Evolutionary conservation across 2,329 filamentous ascomycete genomes (phyloP).

Genomic region (Magnaporthales sp.): DNA sequence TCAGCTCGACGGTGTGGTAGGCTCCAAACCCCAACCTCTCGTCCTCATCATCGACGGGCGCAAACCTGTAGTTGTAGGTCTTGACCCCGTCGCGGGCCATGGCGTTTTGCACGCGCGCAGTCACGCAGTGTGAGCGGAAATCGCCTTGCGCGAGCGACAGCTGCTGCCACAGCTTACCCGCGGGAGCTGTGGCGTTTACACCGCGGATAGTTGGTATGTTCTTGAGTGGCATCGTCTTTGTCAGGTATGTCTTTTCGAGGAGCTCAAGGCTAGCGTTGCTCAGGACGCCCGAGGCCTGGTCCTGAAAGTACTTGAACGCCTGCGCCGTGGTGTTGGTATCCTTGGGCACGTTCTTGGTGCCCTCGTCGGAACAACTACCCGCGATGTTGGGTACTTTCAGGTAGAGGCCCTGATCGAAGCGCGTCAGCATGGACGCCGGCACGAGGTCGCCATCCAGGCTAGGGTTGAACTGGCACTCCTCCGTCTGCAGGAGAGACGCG

Average conservation of each 20-base stretch:
- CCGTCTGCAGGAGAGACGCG: slow-evolving; percentile 13
- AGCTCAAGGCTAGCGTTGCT: slow-evolving; percentile 20
- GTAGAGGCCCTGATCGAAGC: slow-evolving; percentile 38
- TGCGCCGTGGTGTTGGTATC: slow-evolving; percentile 21
- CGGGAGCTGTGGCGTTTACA: background rate
- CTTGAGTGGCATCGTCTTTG: slow-evolving; percentile 20
- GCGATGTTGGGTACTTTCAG: slow-evolving; percentile 23
- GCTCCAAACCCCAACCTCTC: slow-evolving; percentile 50
- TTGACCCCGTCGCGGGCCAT: slow-evolving; percentile 21
- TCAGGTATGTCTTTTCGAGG: slow-evolving; percentile 26
- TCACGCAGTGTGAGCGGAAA: slow-evolving; percentile 52
- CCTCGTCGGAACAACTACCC: slow-evolving; percentile 29
- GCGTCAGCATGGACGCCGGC: slow-evolving; percentile 8
- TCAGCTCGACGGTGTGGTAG: slow-evolving; percentile 57
- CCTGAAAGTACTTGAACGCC: slow-evolving; percentile 23
- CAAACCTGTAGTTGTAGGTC: slow-evolving; percentile 63
- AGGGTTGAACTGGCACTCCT: slow-evolving; percentile 15
- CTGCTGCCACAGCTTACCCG: slow-evolving; percentile 28
- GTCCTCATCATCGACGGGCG: slow-evolving; percentile 51
- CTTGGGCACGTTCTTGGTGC: slow-evolving; percentile 24
- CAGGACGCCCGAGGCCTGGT: slow-evolving; percentile 22
- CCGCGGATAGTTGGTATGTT: slow-evolving; percentile 15
- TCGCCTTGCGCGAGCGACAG: slow-evolving; percentile 46
- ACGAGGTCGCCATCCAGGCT: slow-evolving; percentile 10
- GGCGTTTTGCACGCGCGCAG: slow-evolving; percentile 21